Evolutionary conservation across 1,139 yeast genomes (phyloP), one percentile per base, ranked within the genome.

Genomic region (Zygosaccharomyces pseudobailii): DNA sequence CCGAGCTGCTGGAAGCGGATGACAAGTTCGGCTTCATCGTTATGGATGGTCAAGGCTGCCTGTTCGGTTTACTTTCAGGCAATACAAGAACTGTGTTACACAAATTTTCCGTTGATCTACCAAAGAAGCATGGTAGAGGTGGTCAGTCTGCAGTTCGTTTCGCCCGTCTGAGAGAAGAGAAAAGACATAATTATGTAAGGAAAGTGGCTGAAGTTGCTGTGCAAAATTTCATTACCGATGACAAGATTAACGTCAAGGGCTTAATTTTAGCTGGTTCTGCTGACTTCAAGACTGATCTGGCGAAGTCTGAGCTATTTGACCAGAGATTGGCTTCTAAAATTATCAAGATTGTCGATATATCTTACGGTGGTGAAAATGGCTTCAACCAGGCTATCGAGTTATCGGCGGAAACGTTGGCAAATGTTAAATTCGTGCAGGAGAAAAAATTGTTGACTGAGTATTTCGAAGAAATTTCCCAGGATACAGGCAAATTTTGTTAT

Each of bases 51-150:
- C 89, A 89, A 69, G 98, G 98, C 51, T 87, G 97, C 4, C 75
- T 92, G 57, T 92, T 92, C 61, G 98, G 98, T 71, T 80, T 95
- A n/a, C 82, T 92, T 46, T 82, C 95, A 43, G 98, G 98, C 69
- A 92, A 92, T 74, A 90, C 96, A 44, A 84, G 98, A 75, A 97
- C 94, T 56, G 87, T 92, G 44, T 75, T 92, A 66, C 96, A 92
- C 71, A 92, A 92, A 71, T 92, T 92, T 72, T 85, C 96, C 3
- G 98, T 92, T 50, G 98, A 92, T 70, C 78, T 92, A 65, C 98
- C 98, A 59, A 92, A 92, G 75, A 92, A 92, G 87, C 98, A 92
- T 76, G 98, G 98, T 63, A 87, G 98, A 79, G 98, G 98, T 86
- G 98, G 98, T 84, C 98, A 92, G 76, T 92, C 98, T 53, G 98